These are phyloP conservation scores for Saitozyma podzolica DNA, from an alignment of 768 basidiomycete species.

Conservation along the genomic window DNA sequence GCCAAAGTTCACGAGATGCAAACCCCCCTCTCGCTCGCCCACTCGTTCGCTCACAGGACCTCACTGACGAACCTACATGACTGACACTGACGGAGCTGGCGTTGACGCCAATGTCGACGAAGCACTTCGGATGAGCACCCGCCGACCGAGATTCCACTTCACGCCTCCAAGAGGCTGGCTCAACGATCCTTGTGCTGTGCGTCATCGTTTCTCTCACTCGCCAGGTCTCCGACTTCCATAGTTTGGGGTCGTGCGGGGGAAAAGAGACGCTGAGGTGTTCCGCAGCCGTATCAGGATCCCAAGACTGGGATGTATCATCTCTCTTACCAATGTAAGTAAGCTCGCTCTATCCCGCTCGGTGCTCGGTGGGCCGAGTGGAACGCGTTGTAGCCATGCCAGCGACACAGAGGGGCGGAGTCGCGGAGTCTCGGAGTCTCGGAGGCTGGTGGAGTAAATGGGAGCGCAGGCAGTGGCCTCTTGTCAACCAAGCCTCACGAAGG, in stretches of 20 bases:
- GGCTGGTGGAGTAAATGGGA: too few relatives aligned
- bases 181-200: conserved; percentile 3
- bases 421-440: too few relatives aligned
- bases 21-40: neutral
- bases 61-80: neutral
- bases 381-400: neutral
- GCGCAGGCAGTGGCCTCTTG: too few relatives aligned
- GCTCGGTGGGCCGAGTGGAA: neutral
- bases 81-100: too few relatives aligned
- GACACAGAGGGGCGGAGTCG: neutral
- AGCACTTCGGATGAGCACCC: neutral
- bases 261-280: neutral
- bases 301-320: neutral
- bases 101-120: too few relatives aligned
- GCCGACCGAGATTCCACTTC: conserved; percentile 1
- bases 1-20: neutral
- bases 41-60: neutral
- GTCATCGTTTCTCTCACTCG: neutral
- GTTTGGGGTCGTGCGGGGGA: too few relatives aligned
- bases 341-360: neutral
- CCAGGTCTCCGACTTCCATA: neutral
- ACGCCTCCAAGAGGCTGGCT: neutral
- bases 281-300: neutral
- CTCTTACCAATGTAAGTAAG: neutral
- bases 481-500: too few relatives aligned